Base-by-base conservation (phyloP, 2,329 filamentous ascomycete genomes). In the Colletotrichum sp. region DNA sequence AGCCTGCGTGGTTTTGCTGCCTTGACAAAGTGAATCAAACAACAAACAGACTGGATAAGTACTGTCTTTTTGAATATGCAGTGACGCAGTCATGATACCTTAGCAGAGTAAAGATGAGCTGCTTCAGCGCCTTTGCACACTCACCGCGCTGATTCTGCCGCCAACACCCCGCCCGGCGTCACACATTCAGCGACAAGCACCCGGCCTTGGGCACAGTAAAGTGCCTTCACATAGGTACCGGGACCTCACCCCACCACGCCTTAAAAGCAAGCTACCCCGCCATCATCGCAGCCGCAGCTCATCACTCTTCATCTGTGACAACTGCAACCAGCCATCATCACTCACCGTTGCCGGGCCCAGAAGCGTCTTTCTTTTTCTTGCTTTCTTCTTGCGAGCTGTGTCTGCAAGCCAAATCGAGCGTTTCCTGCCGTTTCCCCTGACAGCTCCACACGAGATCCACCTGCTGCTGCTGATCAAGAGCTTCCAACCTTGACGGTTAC, bases 181-280 rank as follows among this genome's bases (percentile, higher is more conserved):
- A 64, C 32, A 21, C 15, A 64, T 64, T 39, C 61, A 64, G 61
- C 60, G 60, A 52, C n/a, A 21, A 13, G 43, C 43, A 48, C n/a
- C 43, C 18, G 43, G 43, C 43, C 43, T 52, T 52, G n/a, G 43
- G n/a, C 3, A 13, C 43, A 48, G 43, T 21, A 13, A 39, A 39
- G 15, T 39, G 36, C 36, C 36, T 18, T 39, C 34, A 16, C 34
- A 39, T n/a, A 52, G n/a, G 43, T 30, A 30, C 28, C 2, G 43
- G 43, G 43, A 69, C 73, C 64, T 75, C 73, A 68, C 65, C 73
- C 70, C 72, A 66, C 57, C 72, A 67, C 32, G 55, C 36, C 70
- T 74, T 52, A 64, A 57, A 69, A 55, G n/a, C 64, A 21, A 76
- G 70, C 71, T 76, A 76, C 74, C 74, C 74, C 74, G 74, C 74